These are phyloP conservation scores for Pseudonitzschia delicatissima DNA, from an alignment of 108 stramenopile species.

Conservation along the genomic window DNA sequence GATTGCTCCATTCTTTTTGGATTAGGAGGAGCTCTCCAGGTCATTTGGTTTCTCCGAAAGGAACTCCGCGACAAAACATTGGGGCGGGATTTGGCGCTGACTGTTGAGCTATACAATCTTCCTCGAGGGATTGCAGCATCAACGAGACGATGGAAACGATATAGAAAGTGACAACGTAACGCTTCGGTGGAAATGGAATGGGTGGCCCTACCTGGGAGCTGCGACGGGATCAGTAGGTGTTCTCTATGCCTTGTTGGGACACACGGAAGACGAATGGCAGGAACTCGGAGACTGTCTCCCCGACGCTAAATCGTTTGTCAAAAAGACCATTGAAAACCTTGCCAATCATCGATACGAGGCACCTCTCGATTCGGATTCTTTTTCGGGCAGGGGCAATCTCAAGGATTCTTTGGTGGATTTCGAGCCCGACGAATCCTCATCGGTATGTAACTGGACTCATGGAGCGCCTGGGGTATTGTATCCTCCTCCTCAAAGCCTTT, in stretches of 20 bases:
- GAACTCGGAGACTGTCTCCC: neutral
- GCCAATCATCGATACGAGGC: neutral
- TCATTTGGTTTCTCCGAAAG: neutral
- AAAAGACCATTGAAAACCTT: neutral
- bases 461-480: conserved; percentile 3
- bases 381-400: no score
- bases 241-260: neutral
- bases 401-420: neutral
- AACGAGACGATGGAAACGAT: neutral
- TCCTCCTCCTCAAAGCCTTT: conserved; percentile 5
- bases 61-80: neutral
- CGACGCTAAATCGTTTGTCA: neutral
- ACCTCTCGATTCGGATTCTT: no score
- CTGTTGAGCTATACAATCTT: conserved; percentile 1
- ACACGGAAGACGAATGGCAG: conserved; percentile 1
- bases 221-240: conserved; percentile 2
- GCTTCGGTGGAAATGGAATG: conserved; percentile 2
- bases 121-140: neutral
- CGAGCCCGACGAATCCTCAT: neutral
- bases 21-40: neutral
- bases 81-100: neutral
- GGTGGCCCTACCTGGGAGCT: conserved; percentile 2
- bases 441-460: neutral
- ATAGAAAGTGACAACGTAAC: neutral
- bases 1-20: conserved; percentile 8